Base-by-base conservation (phyloP, 1,139 yeast genomes). In the Protomyces inundatus region DNA sequence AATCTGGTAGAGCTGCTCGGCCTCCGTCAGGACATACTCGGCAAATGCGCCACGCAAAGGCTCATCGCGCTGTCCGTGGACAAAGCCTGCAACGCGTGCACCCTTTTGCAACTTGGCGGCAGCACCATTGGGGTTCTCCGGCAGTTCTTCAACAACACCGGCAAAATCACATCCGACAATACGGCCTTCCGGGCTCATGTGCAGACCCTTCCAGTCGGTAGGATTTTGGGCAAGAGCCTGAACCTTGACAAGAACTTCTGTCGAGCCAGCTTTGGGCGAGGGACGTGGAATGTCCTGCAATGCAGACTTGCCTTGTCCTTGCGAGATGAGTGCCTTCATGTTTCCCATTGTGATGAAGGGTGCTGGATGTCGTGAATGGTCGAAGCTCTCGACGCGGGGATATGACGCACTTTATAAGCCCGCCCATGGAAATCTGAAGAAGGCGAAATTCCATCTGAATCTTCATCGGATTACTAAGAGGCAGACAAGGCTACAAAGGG, bases 81-180 rank as follows among this genome's bases (percentile, higher is more conserved):
- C 72, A 57, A 65, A 67, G 9, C 67, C 67, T 6, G 66, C 68
- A 10, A 67, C 69, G n/a, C 65, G 62, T 68, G 85, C 88, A 57
- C 89, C 90, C 50, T 74, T 69, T 68, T 80, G 80, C 7, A 75
- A 78, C 16, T 72, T 72, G 9, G 84, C 88, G 10, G 79, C 75
- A 3, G 78, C 66, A 37, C 93, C 93, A 10, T 9, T 16, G 32
- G 40, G 50, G 4, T 48, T 55, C 10, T 40, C 33, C 7, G 55
- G 55, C 37, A 86, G 80, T 40, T 78, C 76, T 33, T 76, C 79
- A 54, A 87, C 84, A 16, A 75, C 75, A 63, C 95, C 95, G 57
- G 86, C 76, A 45, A 80, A 70, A 64, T 76, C 78, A 64, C 72
- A 73, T 14, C 78, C 78, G 39, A 70, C 68, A 52, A 74, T 78